Evolutionary conservation across 208 protist genomes (phyloP).

Genomic region (Acanthamoeba lenticulata): DNA sequence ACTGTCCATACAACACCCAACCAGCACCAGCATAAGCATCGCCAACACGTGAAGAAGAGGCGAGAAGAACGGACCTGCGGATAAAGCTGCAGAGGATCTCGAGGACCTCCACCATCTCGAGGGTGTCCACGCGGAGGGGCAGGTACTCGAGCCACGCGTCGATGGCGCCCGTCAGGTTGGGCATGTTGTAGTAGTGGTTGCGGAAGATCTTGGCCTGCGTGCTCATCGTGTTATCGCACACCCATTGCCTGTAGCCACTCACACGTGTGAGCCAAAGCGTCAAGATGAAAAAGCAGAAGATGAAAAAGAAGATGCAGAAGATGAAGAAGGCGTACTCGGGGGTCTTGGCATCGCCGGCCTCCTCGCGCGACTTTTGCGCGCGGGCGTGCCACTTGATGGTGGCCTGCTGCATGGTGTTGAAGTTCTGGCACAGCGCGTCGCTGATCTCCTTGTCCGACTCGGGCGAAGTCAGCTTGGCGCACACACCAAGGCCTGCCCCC

Average conservation of each 20-base stretch:
- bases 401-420: background rate
- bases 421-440: background rate
- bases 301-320: background rate
- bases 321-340: background rate
- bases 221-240: slow-evolving; percentile 9
- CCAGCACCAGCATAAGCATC: background rate
- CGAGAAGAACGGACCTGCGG: background rate
- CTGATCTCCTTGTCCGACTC: background rate
- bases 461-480: background rate
- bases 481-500: background rate
- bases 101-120: background rate
- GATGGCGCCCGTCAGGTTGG: background rate
- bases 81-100: slow-evolving; percentile 2
- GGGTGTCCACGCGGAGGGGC: background rate
- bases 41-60: background rate
- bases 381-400: slow-evolving; percentile 10
- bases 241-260: background rate
- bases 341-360: background rate
- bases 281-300: background rate
- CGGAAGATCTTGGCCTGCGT: slow-evolving; percentile 27
- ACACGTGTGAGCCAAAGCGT: background rate
- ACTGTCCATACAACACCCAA: background rate
- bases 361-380: background rate
- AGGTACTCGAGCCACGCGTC: background rate
- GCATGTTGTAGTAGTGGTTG: slow-evolving; percentile 42